Conservation (phyloP, 1,139 yeast genomes). For the Suhomyces bokatorum region DNA sequence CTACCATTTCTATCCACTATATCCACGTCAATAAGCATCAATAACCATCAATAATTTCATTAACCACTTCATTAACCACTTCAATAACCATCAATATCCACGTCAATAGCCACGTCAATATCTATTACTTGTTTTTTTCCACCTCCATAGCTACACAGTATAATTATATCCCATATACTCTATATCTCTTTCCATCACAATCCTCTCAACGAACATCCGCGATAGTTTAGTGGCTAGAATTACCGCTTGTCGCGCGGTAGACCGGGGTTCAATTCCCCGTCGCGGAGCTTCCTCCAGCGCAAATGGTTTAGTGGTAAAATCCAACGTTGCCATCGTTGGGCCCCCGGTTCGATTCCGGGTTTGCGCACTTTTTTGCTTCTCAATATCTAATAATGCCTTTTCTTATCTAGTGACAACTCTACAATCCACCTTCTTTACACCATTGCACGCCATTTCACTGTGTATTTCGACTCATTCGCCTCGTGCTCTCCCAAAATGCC, state of each 20-base stretch:
- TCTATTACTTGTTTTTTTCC: too few relatives aligned
- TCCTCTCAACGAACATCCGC: conserved; percentile 26
- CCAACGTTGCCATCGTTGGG: conserved; percentile 20
- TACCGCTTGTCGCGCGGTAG: conserved; percentile 59
- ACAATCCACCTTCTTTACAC: not conserved
- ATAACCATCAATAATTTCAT: too few relatives aligned
- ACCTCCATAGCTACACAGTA: too few relatives aligned
- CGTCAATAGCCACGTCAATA: too few relatives aligned
- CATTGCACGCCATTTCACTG: not conserved
- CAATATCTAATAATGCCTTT: not conserved
- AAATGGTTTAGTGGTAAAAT: conserved; percentile 20
- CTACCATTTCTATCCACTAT: too few relatives aligned
- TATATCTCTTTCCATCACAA: not conserved
- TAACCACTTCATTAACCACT: too few relatives aligned
- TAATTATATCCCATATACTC: not conserved
- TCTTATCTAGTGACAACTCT: not conserved
- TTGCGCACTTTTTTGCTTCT: conserved; percentile 13
- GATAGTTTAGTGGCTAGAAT: conserved; percentile 52
- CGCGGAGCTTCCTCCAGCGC: conserved; percentile 46
- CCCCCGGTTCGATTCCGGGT: conserved; percentile 20
- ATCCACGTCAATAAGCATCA: too few relatives aligned
- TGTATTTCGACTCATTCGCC: too few relatives aligned
- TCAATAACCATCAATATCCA: too few relatives aligned
- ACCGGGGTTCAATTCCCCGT: conserved; percentile 74
- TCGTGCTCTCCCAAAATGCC: not conserved